Conservation (phyloP, 1,139 yeast species). For the Torulaspora pretoriensis region DNA sequence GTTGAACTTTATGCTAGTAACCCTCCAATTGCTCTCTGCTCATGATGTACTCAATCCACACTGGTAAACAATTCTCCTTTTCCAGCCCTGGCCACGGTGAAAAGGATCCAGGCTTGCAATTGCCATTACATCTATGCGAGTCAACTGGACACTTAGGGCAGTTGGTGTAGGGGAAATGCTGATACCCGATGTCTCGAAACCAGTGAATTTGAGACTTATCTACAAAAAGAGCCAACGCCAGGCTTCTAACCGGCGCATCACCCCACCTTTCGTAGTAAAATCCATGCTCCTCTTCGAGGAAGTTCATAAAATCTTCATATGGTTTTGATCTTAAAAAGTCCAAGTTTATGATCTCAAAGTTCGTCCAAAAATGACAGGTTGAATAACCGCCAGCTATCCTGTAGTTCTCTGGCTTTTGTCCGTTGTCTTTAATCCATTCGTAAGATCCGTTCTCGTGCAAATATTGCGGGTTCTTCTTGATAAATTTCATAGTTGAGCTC, state of each 20-base stretch:
- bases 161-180: constrained; percentile 66
- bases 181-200: constrained; percentile 84
- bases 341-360: constrained; percentile 76
- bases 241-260: constrained; percentile 90
- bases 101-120: constrained; percentile 47
- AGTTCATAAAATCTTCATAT: constrained; percentile 62
- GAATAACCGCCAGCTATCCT: constrained; percentile 53
- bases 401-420: constrained; percentile 36
- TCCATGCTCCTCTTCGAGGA: constrained; percentile 65
- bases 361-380: constrained; percentile 90
- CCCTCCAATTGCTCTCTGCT: constrained; percentile 36
- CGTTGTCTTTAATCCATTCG: constrained; percentile 72
- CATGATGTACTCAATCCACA: constrained; percentile 65
- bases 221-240: constrained; percentile 71
- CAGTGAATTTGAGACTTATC: constrained; percentile 70
- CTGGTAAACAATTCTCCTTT: constrained; percentile 68
- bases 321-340: constrained; percentile 68
- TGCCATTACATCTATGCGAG: constrained; percentile 39
- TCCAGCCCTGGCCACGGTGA: constrained; percentile 43
- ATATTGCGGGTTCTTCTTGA: constrained; percentile 51
- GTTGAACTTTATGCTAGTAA: constrained; percentile 21
- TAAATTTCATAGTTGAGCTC: constrained; percentile 58
- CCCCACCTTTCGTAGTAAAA: constrained; percentile 94
- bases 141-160: constrained; percentile 48
- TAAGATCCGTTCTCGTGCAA: constrained; percentile 63